phyloP scores from a whole-genome alignment of 2,329 filamentous ascomycete genomes.

The Ceratocystis cacaofunesta region DNA sequence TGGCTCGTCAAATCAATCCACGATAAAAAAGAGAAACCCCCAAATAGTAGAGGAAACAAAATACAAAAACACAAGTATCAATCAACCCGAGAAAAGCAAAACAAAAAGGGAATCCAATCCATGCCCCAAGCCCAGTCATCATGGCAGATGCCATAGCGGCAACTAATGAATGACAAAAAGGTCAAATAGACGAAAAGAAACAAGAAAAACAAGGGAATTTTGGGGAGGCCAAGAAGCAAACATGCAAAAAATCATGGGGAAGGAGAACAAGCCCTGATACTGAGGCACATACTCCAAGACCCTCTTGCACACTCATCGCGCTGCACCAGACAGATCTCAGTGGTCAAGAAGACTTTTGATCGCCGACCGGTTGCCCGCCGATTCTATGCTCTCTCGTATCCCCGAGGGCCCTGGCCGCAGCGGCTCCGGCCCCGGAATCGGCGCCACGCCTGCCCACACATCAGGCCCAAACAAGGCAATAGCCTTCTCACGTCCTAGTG shows the following conservation, averaged over 20 bases:
- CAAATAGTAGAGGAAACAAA: neutral
- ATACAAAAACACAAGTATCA: neutral
- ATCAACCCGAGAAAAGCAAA: neutral
- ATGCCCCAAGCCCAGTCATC: neutral
- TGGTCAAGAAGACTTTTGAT: slow-evolving; percentile 15
- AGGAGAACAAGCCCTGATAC: neutral
- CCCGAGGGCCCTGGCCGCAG: slow-evolving; percentile 20
- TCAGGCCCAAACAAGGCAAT: slow-evolving; percentile 37
- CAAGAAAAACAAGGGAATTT: neutral
- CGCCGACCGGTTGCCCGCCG: slow-evolving; percentile 6
- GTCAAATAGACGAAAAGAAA: neutral
- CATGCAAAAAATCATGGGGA: neutral
- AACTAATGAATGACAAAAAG: neutral
- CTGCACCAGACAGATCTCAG: neutral
- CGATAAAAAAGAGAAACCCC: no score
- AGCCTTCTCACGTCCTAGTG: slow-evolving; percentile 34
- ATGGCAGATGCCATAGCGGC: neutral
- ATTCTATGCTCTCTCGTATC: slow-evolving; percentile 18
- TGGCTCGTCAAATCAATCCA: no score
- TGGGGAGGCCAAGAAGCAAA: neutral
- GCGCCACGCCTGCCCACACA: slow-evolving; percentile 27
- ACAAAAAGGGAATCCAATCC: neutral
- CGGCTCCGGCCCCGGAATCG: slow-evolving; percentile 18
- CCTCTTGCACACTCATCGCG: neutral
- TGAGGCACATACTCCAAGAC: neutral